phyloP scores from a whole-genome alignment of 768 basidiomycete species.

The Boletus rubescentipes region DNA sequence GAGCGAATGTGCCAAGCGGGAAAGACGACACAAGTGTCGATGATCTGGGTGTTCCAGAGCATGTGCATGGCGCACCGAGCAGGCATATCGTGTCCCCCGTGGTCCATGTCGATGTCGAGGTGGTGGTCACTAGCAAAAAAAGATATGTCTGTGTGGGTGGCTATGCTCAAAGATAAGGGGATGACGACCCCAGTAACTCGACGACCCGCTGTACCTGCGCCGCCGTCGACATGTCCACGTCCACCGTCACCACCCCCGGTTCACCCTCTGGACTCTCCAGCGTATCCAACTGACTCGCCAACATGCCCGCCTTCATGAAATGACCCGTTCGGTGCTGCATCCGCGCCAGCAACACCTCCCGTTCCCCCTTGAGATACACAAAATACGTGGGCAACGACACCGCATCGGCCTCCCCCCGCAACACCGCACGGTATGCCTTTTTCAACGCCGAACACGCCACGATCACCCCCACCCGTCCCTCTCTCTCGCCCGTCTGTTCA shows the following conservation, averaged over 20 bases:
- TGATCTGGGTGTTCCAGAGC: constrained; percentile 84
- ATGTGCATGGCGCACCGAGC: constrained; percentile 72
- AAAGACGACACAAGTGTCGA: constrained; percentile 83
- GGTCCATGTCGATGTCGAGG: constrained; percentile 34
- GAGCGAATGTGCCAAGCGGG: constrained; percentile 71
- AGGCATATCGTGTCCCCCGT: constrained; percentile 51
- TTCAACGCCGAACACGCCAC: constrained; percentile 88
- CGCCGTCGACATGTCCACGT: constrained; percentile 52
- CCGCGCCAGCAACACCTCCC: constrained; percentile 55
- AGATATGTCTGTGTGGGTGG: background rate
- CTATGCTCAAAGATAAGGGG: background rate
- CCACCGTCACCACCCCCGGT: constrained; percentile 61
- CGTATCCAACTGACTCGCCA: constrained; percentile 73
- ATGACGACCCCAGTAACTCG: background rate
- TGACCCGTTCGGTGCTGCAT: constrained; percentile 68
- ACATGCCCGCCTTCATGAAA: constrained; percentile 82
- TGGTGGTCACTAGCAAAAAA: background rate
- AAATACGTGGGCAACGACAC: constrained; percentile 62
- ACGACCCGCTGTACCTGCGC: constrained; percentile 51
- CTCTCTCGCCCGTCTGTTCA: background rate
- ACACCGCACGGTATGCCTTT: constrained; percentile 73
- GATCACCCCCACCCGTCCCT: constrained; percentile 53
- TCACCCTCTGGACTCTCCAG: constrained; percentile 71
- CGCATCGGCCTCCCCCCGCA: constrained; percentile 46
- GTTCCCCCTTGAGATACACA: constrained; percentile 70